These are phyloP conservation scores for Grosmannia clavigera DNA, from an alignment of 2,329 filamentous ascomycete genomes.

Conservation along the genomic window DNA sequence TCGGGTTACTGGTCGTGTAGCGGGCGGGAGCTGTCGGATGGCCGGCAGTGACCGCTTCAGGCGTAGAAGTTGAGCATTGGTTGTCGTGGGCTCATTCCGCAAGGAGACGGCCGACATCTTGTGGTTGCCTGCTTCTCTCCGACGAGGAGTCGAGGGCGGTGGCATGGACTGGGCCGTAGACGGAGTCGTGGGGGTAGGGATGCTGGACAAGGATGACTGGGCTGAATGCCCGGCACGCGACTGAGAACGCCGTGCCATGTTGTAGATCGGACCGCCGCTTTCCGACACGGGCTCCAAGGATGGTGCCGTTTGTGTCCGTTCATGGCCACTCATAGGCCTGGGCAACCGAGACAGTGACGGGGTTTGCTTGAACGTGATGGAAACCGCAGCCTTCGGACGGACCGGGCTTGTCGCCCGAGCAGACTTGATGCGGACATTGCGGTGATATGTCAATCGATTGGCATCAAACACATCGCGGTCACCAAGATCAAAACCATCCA, in stretches of 20 bases:
- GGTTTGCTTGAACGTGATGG: constrained; percentile 72
- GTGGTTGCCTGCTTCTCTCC: constrained; percentile 41
- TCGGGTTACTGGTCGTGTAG: constrained; percentile 31
- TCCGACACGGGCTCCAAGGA: constrained; percentile 90
- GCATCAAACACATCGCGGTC: constrained; percentile 71
- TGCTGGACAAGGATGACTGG: constrained; percentile 55
- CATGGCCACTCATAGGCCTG: constrained; percentile 55
- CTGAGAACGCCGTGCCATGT: constrained; percentile 46
- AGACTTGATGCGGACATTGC: constrained; percentile 80
- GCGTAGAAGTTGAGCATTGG: constrained; percentile 50
- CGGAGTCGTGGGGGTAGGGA: constrained; percentile 47
- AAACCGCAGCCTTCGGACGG: constrained; percentile 63
- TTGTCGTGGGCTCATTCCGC: constrained; percentile 50
- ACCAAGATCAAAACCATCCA: constrained; percentile 77
- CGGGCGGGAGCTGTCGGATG: constrained; percentile 39
- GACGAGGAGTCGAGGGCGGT: constrained; percentile 43
- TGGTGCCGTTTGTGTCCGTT: constrained; percentile 54
- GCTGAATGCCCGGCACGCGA: constrained; percentile 57
- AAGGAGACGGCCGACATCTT: constrained; percentile 42
- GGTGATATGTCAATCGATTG: constrained; percentile 72
- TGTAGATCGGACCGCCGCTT: constrained; percentile 58
- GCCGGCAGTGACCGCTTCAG: constrained; percentile 54
- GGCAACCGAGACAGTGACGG: constrained; percentile 58
- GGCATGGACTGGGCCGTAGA: constrained; percentile 37
- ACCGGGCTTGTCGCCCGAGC: constrained; percentile 55